Percentiles rank a stretch among this genome's conserved stretches.
Evolutionary conservation across 768 basidiomycete species (phyloP).

Genomic region (Naganishia randhawae): DNA sequence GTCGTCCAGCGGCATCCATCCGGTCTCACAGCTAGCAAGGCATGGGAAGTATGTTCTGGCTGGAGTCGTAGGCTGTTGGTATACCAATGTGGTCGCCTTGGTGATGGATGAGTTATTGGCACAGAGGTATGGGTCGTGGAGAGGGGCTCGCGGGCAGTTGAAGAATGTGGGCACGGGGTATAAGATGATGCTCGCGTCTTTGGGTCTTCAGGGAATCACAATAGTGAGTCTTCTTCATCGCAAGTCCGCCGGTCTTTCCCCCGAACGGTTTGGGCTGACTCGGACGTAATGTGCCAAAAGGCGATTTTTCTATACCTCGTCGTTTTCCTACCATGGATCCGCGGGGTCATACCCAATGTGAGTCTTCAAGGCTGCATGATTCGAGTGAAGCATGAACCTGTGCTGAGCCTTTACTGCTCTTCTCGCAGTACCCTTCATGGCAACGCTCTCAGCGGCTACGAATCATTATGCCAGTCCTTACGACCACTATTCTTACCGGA

Average conservation of each 20-base stretch:
- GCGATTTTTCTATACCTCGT: constrained; percentile 49
- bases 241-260: not conserved
- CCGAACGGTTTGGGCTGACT: not conserved
- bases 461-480: constrained; percentile 43
- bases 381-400: not conserved
- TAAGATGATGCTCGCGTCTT: constrained; percentile 33
- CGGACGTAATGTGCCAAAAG: constrained; percentile 26
- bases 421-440: constrained; percentile 44
- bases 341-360: constrained; percentile 48
- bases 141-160: not conserved
- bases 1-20: not conserved
- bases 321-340: constrained; percentile 43
- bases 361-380: too few relatives aligned
- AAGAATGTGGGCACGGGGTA: constrained; percentile 21
- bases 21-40: constrained; percentile 12
- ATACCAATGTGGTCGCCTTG: constrained; percentile 27
- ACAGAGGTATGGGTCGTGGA: constrained; percentile 3
- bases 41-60: constrained; percentile 46
- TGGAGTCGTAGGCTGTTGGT: constrained; percentile 42
- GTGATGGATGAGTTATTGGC: constrained; percentile 30
- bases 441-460: constrained; percentile 44
- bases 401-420: constrained; percentile 4
- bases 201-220: constrained; percentile 38
- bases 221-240: constrained; percentile 38
- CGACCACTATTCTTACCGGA: constrained; percentile 41